Percentiles rank a stretch among this genome's conserved stretches.
Evolutionary conservation across 768 basidiomycete genomes (phyloP).

Genomic region (Pleurotus ostreatus): DNA sequence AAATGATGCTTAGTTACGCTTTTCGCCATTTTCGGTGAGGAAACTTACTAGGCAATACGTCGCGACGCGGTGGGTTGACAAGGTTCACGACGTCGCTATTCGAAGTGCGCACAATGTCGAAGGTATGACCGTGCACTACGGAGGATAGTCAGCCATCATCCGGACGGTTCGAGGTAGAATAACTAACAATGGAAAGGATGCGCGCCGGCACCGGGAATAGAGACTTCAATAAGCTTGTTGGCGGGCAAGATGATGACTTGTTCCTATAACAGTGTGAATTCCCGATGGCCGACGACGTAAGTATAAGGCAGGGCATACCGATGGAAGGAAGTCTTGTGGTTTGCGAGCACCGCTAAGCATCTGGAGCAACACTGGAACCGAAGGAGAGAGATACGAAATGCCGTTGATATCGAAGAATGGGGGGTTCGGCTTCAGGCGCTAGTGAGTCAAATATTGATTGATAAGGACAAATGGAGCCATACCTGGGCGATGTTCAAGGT

Average conservation of each 20-base stretch:
- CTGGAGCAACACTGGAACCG: conserved; percentile 47
- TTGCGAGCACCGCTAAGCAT: conserved; percentile 45
- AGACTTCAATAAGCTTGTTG: conserved; percentile 43
- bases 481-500: conserved; percentile 19
- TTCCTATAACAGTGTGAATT: conserved; percentile 7
- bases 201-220: conserved; percentile 39
- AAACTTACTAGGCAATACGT: conserved; percentile 21
- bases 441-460: background rate
- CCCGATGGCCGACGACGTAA: background rate
- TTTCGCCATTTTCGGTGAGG: background rate
- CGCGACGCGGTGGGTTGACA: conserved; percentile 24
- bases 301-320: conserved; percentile 8
- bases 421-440: conserved; percentile 20
- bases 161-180: background rate
- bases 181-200: conserved; percentile 29
- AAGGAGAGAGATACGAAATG: conserved; percentile 32
- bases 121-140: conserved; percentile 27
- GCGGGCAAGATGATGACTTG: conserved; percentile 28
- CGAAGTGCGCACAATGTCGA: conserved; percentile 23
- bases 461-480: background rate
- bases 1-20: background rate
- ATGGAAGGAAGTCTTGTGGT: conserved; percentile 44
- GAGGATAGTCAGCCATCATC: background rate
- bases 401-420: conserved; percentile 28
- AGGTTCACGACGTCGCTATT: conserved; percentile 22